phyloP scores from a whole-genome alignment of 2,329 filamentous ascomycete species.

The Myriosclerotinia duriaeana region DNA sequence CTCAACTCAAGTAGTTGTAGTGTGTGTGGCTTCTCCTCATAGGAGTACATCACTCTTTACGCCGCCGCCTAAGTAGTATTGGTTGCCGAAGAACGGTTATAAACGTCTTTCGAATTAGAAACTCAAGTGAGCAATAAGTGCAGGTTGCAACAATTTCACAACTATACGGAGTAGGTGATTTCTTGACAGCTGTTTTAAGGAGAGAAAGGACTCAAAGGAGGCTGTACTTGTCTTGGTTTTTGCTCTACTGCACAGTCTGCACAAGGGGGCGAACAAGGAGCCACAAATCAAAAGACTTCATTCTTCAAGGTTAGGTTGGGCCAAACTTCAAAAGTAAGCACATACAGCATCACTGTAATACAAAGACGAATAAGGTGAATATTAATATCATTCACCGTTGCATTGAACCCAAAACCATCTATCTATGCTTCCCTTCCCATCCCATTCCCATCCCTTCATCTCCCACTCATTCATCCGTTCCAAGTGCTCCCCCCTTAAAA shows the following conservation, averaged over 20 bases:
- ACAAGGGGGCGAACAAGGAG: background rate
- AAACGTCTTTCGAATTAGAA: background rate
- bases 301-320: conserved; percentile 1
- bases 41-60: background rate
- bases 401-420: conserved; percentile 11
- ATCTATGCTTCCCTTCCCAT: background rate
- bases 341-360: conserved; percentile 2
- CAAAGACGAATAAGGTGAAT: background rate
- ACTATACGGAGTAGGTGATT: background rate
- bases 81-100: background rate
- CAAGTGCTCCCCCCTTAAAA: background rate
- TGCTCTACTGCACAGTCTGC: background rate
- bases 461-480: background rate
- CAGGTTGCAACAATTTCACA: background rate
- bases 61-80: conserved; percentile 11
- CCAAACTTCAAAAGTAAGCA: conserved; percentile 18
- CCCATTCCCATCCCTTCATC: background rate
- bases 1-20: conserved; percentile 4
- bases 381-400: background rate
- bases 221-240: conserved; percentile 2
- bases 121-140: background rate
- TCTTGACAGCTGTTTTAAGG: background rate
- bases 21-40: conserved; percentile 17
- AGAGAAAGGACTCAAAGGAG: conserved; percentile 4
- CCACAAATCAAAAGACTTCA: conserved; percentile 18